Percentiles rank a stretch among this genome's conserved stretches.
phyloP scores from a whole-genome alignment of 768 basidiomycete species.

The Leccinum obscurum region DNA sequence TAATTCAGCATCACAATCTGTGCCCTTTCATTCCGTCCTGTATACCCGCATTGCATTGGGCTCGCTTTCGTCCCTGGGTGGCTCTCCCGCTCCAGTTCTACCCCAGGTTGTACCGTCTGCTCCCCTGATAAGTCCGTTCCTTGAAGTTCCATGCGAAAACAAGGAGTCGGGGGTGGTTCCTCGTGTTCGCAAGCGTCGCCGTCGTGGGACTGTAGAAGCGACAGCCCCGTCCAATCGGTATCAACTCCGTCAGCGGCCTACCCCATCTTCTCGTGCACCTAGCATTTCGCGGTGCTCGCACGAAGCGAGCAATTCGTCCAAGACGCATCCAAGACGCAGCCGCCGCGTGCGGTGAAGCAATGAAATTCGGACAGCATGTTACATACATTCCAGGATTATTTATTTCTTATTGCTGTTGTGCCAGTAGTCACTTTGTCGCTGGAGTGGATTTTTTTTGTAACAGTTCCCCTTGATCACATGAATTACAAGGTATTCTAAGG shows the following conservation, averaged over 20 bases:
- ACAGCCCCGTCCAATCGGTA: slow-evolving; percentile 25
- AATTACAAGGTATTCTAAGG: background rate
- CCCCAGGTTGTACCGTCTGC: slow-evolving; percentile 10
- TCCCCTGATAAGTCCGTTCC: slow-evolving; percentile 5
- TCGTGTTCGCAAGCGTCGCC: slow-evolving; percentile 13
- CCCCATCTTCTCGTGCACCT: slow-evolving; percentile 13
- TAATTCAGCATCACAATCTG: slow-evolving; percentile 33
- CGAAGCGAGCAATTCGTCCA: slow-evolving; percentile 12
- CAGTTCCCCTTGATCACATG: background rate
- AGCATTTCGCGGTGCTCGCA: slow-evolving; percentile 22
- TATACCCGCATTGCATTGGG: slow-evolving; percentile 41
- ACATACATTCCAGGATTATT: slow-evolving; percentile 23
- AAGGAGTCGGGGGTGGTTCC: slow-evolving; percentile 7
- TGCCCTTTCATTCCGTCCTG: slow-evolving; percentile 32
- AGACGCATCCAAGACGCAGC: slow-evolving; percentile 16
- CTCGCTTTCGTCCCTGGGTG: slow-evolving; percentile 10
- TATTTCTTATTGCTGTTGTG: slow-evolving; percentile 40
- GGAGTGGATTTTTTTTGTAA: slow-evolving; percentile 5
- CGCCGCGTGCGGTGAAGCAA: slow-evolving; percentile 15
- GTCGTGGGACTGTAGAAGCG: slow-evolving; percentile 4
- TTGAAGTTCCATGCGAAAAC: slow-evolving; percentile 11
- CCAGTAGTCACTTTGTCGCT: slow-evolving; percentile 7
- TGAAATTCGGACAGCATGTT: background rate
- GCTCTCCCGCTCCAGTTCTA: slow-evolving; percentile 8
- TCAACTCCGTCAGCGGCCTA: slow-evolving; percentile 32